Evolutionary conservation across 2,329 filamentous ascomycete species (phyloP).

Genomic region (Trichoderma gracile): DNA sequence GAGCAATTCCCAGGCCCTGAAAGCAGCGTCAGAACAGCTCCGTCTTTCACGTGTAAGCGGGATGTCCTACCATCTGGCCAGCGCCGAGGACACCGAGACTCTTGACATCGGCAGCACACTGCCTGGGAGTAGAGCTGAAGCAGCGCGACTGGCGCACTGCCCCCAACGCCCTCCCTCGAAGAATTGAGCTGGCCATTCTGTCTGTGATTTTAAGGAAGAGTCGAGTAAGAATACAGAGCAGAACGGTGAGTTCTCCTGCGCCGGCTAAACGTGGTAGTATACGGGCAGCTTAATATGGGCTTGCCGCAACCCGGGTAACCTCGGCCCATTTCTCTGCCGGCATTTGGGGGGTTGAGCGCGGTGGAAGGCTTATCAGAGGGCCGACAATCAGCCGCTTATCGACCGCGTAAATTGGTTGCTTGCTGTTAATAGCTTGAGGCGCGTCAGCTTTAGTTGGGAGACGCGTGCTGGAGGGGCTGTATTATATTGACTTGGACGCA

Average conservation of each 20-base stretch:
- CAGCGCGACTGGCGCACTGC: conserved; percentile 48
- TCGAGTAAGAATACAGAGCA: neutral
- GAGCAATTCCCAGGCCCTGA: conserved; percentile 90
- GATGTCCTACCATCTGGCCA: conserved; percentile 80
- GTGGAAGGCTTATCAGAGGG: conserved; percentile 19
- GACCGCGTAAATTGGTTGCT: conserved; percentile 24
- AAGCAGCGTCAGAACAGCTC: conserved; percentile 30
- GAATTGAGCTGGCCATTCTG: conserved; percentile 46
- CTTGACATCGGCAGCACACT: conserved; percentile 72
- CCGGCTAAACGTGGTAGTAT: conserved; percentile 15
- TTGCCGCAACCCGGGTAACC: conserved; percentile 43
- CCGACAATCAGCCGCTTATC: conserved; percentile 28
- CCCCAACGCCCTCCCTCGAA: conserved; percentile 41
- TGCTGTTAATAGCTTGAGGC: conserved; percentile 15
- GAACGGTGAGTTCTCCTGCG: neutral
- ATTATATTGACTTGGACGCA: neutral
- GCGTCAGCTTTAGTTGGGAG: conserved; percentile 28
- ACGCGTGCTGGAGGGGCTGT: conserved; percentile 29
- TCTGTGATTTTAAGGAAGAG: conserved; percentile 6
- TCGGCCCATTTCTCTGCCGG: conserved; percentile 40
- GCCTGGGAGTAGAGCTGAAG: conserved; percentile 69
- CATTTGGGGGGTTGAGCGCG: neutral
- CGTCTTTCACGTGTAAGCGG: conserved; percentile 16
- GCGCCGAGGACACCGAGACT: conserved; percentile 89
- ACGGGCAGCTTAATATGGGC: conserved; percentile 10